These are phyloP conservation scores for Colletotrichum somersetense DNA, from an alignment of 2,329 filamentous ascomycete genomes.

Conservation along the genomic window DNA sequence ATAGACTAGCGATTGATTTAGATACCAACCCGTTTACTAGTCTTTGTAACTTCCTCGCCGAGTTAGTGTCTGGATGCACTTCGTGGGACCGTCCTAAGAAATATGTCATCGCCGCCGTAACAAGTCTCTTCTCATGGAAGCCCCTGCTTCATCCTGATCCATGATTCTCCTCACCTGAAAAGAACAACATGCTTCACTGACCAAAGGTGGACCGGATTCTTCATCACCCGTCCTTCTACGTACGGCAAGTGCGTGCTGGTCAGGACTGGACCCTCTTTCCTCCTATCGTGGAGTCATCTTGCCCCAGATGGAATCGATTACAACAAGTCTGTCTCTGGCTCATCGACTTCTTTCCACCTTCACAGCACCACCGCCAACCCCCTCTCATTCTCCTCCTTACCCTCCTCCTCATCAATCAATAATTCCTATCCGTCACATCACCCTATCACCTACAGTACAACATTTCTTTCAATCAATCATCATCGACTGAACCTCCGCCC, in stretches of 20 bases:
- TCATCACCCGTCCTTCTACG: too few relatives aligned
- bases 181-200: neutral
- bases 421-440: neutral
- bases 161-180: neutral
- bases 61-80: too few relatives aligned
- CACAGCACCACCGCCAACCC: neutral
- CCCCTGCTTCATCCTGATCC: neutral
- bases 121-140: neutral
- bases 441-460: neutral
- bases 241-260: too few relatives aligned
- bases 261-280: too few relatives aligned
- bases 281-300: neutral
- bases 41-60: accelerated
- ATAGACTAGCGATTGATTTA: slow-evolving; percentile 37
- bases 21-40: neutral
- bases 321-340: neutral
- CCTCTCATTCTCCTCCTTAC: too few relatives aligned
- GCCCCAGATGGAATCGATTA: too few relatives aligned
- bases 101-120: too few relatives aligned
- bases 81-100: too few relatives aligned
- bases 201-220: neutral
- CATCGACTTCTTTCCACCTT: neutral
- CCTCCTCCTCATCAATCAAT: neutral
- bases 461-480: neutral
- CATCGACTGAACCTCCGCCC: neutral